Evolutionary conservation across 768 basidiomycete genomes (phyloP).

Genomic region (Leccinum obscurum): DNA sequence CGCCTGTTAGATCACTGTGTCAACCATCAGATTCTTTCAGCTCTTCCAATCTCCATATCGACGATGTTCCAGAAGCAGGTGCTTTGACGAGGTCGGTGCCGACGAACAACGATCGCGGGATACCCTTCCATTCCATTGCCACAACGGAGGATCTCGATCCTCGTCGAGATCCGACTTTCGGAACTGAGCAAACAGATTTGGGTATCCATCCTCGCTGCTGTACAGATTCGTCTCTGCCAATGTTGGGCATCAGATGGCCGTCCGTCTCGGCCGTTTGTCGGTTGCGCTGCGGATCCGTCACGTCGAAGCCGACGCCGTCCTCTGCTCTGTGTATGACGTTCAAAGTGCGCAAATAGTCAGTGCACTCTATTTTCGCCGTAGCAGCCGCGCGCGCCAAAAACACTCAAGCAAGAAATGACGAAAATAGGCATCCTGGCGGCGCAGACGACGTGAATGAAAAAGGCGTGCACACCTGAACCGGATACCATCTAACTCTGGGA

Average conservation of each 20-base stretch:
- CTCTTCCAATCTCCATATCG: background rate
- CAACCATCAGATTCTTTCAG: too few species aligned
- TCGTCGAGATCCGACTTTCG: background rate
- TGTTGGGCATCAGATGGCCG: background rate
- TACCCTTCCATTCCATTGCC: too few species aligned
- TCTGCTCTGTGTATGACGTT: too few species aligned
- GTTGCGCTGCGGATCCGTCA: background rate
- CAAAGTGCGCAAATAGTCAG: background rate
- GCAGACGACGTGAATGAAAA: background rate
- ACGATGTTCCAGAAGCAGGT: background rate
- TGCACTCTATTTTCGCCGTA: background rate
- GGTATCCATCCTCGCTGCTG: background rate
- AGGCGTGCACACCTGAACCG: background rate
- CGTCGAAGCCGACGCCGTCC: too few species aligned
- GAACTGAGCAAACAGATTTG: background rate
- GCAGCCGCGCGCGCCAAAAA: background rate
- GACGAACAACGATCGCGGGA: too few species aligned
- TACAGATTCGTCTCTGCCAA: background rate
- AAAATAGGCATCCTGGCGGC: too few species aligned
- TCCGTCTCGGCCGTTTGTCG: too few species aligned
- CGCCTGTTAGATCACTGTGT: background rate
- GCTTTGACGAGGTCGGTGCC: too few species aligned
- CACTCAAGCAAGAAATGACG: too few species aligned
- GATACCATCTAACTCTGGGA: background rate
- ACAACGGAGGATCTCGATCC: background rate